Evolutionary conservation across 192 early-diverging fungal species (phyloP), one percentile per base, ranked within the genome.

Genomic region (Backusella morwellensis): DNA sequence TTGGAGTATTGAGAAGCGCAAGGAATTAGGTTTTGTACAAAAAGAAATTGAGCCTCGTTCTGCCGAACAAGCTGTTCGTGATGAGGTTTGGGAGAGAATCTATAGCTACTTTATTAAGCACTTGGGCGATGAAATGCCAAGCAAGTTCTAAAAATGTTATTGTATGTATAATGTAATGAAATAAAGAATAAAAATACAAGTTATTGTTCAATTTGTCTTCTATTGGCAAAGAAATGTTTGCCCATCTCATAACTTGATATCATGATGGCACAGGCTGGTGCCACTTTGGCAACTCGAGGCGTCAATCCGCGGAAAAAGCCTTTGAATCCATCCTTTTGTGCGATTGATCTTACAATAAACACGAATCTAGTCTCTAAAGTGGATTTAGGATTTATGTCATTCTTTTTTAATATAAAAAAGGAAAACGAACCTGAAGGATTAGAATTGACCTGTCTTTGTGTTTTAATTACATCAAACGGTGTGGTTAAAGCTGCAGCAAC

Each of bases 381-480:
- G 14, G n/a, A 50, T 6, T 50, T 6, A 50, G 47, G 47, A 19
- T 21, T 50, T 50, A 50, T n/a, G 19, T 50, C 19, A 50, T 50
- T n/a, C 19, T n/a, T 50, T 50, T 50, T 50, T 6, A 50, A 50
- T 50, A 50, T 50, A 50, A 50, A 50, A 50, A 50, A 50, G 47
- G 19, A n/a, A 38, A 50, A 50, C 47, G 12, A 74, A 83, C 83
- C 74, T 79, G 70, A n/a, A 44, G 40, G 35, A 36, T 35, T 50
- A 19, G 63, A 63, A 35, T 77, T 80, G 44, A 96, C 90, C 79
- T 99, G 97, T 32, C 95, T 89, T 35, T 92, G 82, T 0, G 97
- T 98, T 77, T 99, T 99, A 75, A 94, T 93, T 5, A 99, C 95
- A 86, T 99, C 97, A 86, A 99, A 97, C n/a, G 97, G 97, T 6